A percentile compares a stretch with the other conserved stretches of the same genome.
Conservation (phyloP, 1,284 basidiomycete species). For the Cutaneotrichosporon arboriforme region DNA sequence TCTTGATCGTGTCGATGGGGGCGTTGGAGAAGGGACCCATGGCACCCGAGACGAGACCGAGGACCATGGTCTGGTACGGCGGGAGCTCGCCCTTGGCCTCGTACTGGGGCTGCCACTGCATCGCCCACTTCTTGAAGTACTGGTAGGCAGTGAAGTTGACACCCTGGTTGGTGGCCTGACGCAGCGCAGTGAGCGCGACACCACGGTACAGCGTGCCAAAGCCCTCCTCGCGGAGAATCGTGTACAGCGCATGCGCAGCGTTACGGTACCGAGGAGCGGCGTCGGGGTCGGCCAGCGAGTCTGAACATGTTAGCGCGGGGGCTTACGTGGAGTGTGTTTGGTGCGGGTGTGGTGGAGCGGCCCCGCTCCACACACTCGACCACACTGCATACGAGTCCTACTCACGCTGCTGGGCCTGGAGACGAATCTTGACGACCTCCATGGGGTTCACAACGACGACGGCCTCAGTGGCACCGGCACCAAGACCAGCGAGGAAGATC, state of each 20-base stretch:
- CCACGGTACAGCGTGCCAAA: constrained; percentile 81
- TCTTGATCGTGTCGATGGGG: constrained; percentile 97
- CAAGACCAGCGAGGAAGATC: constrained; percentile 73
- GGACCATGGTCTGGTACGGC: constrained; percentile 88
- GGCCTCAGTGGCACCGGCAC: constrained; percentile 90
- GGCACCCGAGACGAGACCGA: constrained; percentile 92
- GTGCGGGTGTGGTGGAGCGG: not conserved
- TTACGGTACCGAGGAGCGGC: constrained; percentile 93
- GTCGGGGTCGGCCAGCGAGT: constrained; percentile 92
- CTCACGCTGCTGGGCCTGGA: constrained; percentile 86
- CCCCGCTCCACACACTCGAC: not conserved
- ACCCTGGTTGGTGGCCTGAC: constrained; percentile 98
- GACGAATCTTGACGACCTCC: constrained; percentile 98
- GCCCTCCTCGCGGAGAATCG: constrained; percentile 91
- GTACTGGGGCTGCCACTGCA: constrained; percentile 67
- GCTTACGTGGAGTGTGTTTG: no score
- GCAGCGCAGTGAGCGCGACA: constrained; percentile 83
- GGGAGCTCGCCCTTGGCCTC: constrained; percentile 60
- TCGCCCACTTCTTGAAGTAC: constrained; percentile 81
- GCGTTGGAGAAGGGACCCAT: constrained; percentile 97
- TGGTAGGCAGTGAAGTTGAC: constrained; percentile 99
- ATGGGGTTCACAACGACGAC: constrained; percentile 94
- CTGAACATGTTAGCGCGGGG: constrained; percentile 13
- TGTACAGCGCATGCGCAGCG: constrained; percentile 93
- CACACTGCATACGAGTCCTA: not conserved